Conservation (phyloP, 108 stramenopile genomes). For the Mayamaea pseudoterrestris region DNA sequence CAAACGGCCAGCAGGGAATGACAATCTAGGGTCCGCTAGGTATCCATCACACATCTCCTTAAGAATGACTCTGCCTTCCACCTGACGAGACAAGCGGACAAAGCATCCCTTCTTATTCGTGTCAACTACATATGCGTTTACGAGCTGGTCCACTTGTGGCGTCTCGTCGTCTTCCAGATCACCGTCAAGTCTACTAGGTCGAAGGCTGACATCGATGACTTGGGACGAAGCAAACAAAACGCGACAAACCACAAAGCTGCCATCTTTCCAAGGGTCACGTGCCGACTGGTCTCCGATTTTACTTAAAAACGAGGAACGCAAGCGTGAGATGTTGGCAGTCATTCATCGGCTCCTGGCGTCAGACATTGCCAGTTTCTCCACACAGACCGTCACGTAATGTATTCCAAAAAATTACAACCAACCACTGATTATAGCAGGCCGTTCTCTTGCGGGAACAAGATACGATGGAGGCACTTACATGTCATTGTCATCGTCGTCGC, state of each 20-base stretch:
- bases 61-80: slow-evolving; percentile 77
- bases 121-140: slow-evolving; percentile 73
- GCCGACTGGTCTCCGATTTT: too few species aligned
- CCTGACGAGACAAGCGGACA: slow-evolving; percentile 59
- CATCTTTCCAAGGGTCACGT: too few species aligned
- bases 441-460: too few species aligned
- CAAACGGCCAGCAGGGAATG: slow-evolving; percentile 83
- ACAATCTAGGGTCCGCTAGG: slow-evolving; percentile 53
- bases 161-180: slow-evolving; percentile 62
- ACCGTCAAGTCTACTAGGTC: slow-evolving; percentile 51
- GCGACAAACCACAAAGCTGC: too few species aligned
- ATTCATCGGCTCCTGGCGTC: slow-evolving; percentile 70
- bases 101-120: slow-evolving; percentile 92
- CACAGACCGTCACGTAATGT: slow-evolving; percentile 53
- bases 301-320: slow-evolving; percentile 8
- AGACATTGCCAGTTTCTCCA: slow-evolving; percentile 41
- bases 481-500: too few species aligned
- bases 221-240: slow-evolving; percentile 24
- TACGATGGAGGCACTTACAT: too few species aligned
- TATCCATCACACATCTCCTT: slow-evolving; percentile 86
- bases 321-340: slow-evolving; percentile 51
- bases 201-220: slow-evolving; percentile 62
- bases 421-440: too few species aligned
- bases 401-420: background rate
- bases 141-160: slow-evolving; percentile 52